Conservation (phyloP, 306 rosid species). For the Begonia fuchsioides region DNA sequence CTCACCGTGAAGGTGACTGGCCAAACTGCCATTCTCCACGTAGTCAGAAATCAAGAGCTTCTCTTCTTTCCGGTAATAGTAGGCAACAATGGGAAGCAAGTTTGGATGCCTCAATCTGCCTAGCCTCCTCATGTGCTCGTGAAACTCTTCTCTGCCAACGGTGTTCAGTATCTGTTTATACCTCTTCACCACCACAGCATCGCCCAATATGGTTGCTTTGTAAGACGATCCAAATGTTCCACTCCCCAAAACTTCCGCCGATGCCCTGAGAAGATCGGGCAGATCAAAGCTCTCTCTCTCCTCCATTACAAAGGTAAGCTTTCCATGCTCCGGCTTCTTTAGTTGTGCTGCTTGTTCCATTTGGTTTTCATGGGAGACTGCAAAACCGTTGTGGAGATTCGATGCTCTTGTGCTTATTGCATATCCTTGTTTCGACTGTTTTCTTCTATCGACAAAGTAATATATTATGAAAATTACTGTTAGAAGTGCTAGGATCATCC, state of each 20-base stretch:
- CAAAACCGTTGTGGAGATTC: no score
- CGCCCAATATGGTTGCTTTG: constrained; percentile 44
- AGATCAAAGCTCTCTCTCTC: constrained; percentile 42
- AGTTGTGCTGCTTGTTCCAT: constrained; percentile 1
- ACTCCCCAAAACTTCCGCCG: constrained; percentile 86
- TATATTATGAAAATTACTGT: constrained; percentile 16
- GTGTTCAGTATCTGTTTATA: constrained; percentile 68
- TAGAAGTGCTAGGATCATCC: constrained; percentile 21
- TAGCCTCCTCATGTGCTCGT: constrained; percentile 73
- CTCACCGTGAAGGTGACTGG: constrained; percentile 71
- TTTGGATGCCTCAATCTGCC: constrained; percentile 54
- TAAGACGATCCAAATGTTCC: constrained; percentile 80
- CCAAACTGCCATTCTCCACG: constrained; percentile 63
- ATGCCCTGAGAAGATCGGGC: constrained; percentile 57
- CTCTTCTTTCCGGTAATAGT: constrained; percentile 72
- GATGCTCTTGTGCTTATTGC: no score
- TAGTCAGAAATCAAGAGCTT: constrained; percentile 61
- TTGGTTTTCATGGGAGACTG: no score
- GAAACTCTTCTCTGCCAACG: constrained; percentile 61
- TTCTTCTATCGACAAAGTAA: constrained; percentile 10
- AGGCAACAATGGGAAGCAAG: constrained; percentile 60
- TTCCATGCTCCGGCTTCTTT: constrained; percentile 14
- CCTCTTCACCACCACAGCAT: constrained; percentile 70
- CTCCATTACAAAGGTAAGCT: constrained; percentile 39
- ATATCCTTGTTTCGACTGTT: not conserved